Evolutionary conservation across 192 early-diverging fungal genomes (phyloP), one percentile per base, ranked within the genome.

Genomic region (Rhizophagus prolifer): DNA sequence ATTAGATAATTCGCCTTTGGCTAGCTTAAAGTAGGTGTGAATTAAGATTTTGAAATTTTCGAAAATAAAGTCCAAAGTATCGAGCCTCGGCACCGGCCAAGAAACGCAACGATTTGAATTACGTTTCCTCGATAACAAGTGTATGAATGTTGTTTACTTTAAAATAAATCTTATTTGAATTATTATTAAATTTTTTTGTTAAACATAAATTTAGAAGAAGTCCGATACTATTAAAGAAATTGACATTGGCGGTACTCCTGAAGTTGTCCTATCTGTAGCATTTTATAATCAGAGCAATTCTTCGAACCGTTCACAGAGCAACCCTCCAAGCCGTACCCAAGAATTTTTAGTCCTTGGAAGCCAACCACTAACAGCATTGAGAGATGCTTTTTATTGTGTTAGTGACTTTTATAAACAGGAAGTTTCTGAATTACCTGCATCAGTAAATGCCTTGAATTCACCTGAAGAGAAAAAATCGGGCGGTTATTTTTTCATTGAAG

Each of bases 401-500:
- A 83, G 84, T 6, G 92, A 93, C 78, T 91, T 92, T 75, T 77
- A 87, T 14, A 81, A 83, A 25, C 85, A 83, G 30, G 84, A 86
- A 16, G 84, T 65, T 25, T 69, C 54, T 0, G 77, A 79, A 2
- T 9, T 26, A 41, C 58, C 65, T 9, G 41, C 63, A 9, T 74
- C 62, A 66, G 80, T 61, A 72, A 82, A 58, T 50, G 68, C 50
- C 78, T 78, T 60, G 74, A 90, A 90, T 78, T 86, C 85, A 14
- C 77, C 79, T 68, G 78, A 81, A 9, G 85, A 77, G 66, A 92
- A 92, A 82, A 83, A 79, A 16, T 87, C 84, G 50, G 85, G 89
- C 19, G 89, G 87, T 74, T 95, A 89, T 80, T 89, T 95, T 58
- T 91, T 91, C 68, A 93, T 95, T 78, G 92, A 95, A 58, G 85